Conservation (phyloP, 1,284 basidiomycete species). For the Ganoderma multipileum region DNA sequence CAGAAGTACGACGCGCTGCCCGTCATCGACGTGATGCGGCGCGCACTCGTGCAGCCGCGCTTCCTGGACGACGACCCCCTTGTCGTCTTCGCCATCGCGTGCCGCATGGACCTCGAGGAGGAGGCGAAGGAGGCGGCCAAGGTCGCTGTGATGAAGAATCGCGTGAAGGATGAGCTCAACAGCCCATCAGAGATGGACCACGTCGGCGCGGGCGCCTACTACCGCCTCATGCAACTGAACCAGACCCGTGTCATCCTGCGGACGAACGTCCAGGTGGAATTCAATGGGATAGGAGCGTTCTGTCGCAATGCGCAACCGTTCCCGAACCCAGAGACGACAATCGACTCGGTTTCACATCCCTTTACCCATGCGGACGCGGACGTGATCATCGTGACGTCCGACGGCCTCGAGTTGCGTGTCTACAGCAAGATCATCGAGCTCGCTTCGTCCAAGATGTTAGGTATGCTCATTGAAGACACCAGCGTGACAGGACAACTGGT, state of each 20-base stretch:
- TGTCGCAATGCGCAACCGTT: not conserved
- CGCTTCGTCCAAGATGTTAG: not conserved
- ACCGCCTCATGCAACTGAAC: slow-evolving; percentile 18
- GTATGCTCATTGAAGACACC: not conserved
- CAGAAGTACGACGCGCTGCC: slow-evolving; percentile 40
- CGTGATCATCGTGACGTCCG: slow-evolving; percentile 38
- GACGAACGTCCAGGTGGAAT: not conserved
- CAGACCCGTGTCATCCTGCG: not conserved
- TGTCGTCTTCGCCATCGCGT: slow-evolving; percentile 42
- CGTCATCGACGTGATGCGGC: not conserved
- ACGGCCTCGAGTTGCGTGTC: slow-evolving; percentile 17
- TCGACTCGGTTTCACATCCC: not conserved
- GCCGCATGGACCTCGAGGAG: slow-evolving; percentile 16
- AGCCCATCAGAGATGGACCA: slow-evolving; percentile 10
- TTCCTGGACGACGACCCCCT: slow-evolving; percentile 41
- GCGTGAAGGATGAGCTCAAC: not conserved
- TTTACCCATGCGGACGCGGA: slow-evolving; percentile 13
- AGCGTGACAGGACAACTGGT: not conserved
- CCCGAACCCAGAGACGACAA: not conserved
- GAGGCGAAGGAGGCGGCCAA: slow-evolving; percentile 13
- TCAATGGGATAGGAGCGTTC: not conserved
- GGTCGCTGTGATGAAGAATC: slow-evolving; percentile 2
- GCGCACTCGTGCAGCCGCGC: slow-evolving; percentile 4
- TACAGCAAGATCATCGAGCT: slow-evolving; percentile 4
- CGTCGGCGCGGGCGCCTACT: slow-evolving; percentile 15